Base-by-base conservation (phyloP, 139 green algal species). In the Desmodesmus armatus region DNA sequence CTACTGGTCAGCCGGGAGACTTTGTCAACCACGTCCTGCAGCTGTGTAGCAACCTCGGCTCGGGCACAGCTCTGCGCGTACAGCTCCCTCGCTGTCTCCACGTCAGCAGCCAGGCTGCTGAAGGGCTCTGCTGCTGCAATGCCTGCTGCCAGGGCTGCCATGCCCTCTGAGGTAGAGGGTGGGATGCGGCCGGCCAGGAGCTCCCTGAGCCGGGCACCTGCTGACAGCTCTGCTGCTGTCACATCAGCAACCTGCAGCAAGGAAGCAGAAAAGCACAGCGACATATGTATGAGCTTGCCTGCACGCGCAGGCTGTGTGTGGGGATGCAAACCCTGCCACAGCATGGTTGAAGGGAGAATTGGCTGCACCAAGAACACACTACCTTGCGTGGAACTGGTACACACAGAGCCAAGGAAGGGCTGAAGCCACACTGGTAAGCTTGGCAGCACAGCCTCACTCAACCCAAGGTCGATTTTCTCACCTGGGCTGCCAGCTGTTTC, bases 1-100 rank as follows among this genome's bases (percentile, higher is more conserved):
- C 21, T 44, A 37, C 80, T 71, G 43, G 88, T 80, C 29, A 84
- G 89, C 25, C 67, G 41, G 11, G 86, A 58, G 33, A 92, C 90
- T 13, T 91, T 82, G 21, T 91, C 86, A 29, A 95, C 85, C 11
- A 92, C 90, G 25, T 40, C 75, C 43, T 94, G 89, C 80, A 95
- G 85, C 35, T 81, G 60, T n/a, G 87, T 86, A 78, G 94, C 81
- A 17, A 88, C 93, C 53, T 92, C 67, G 0, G 88, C 89, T 0
- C 91, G 89, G 51, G 76, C 77, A 1, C 63, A 72, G 90, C 92
- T 94, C 35, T 92, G 89, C 62, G 88, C 83, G 13, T 88, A 79
- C 44, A 96, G 84, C 69, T 70, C 80, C 65, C 74, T 74, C 3
- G 88, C 91, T 25, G 86, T 74, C 23, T 74, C 85, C 29, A 94